Evolutionary conservation across 2,329 filamentous ascomycete genomes (phyloP).

Genomic region (Ophiosphaerella narmari): DNA sequence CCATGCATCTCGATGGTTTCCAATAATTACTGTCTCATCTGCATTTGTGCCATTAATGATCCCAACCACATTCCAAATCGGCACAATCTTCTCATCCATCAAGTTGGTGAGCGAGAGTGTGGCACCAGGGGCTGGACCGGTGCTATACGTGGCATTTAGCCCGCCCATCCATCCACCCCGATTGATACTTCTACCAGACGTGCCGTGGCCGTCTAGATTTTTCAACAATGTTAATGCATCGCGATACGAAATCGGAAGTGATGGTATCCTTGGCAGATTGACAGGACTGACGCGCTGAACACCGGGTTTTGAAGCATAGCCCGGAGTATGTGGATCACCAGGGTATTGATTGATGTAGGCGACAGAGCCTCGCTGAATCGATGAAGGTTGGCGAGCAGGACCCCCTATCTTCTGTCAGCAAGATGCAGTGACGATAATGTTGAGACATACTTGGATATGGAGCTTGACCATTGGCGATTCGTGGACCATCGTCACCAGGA

Average conservation of each 20-base stretch:
- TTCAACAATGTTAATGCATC: conserved; percentile 82
- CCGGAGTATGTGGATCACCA: conserved; percentile 45
- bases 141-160: conserved; percentile 36
- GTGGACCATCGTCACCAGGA: conserved; percentile 46
- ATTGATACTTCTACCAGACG: conserved; percentile 51
- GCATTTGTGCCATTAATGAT: conserved; percentile 68
- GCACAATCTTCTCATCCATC: conserved; percentile 76
- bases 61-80: conserved; percentile 74
- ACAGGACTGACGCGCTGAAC: conserved; percentile 65
- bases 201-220: conserved; percentile 80
- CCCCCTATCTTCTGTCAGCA: conserved; percentile 17
- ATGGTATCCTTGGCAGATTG: conserved; percentile 77
- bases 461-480: conserved; percentile 45
- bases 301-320: conserved; percentile 85
- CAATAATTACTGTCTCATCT: conserved; percentile 59
- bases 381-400: conserved; percentile 44
- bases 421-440: background rate
- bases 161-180: conserved; percentile 43
- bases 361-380: conserved; percentile 52
- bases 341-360: conserved; percentile 65
- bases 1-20: conserved; percentile 61
- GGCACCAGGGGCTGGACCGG: conserved; percentile 58
- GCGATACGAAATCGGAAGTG: conserved; percentile 80
- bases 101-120: conserved; percentile 59
- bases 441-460: conserved; percentile 29